Conservation (phyloP, 352 stramenopile genomes). For the Phytophthora melonis region DNA sequence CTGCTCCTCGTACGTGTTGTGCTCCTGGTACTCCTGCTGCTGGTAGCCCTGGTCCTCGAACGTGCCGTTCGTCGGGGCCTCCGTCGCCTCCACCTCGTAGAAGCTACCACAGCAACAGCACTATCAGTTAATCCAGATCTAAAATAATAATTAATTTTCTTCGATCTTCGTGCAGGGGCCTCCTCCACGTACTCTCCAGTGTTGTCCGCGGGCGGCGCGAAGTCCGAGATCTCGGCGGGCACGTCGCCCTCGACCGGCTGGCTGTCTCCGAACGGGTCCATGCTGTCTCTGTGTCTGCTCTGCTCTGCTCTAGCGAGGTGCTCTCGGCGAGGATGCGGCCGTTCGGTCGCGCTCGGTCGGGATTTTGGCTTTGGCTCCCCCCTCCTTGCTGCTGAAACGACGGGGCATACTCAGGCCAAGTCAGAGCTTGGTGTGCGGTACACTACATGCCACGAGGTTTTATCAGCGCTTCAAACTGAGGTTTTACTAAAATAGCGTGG, state of each 20-base stretch:
- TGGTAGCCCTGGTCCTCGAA: slow-evolving; percentile 22
- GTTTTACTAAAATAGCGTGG: slow-evolving; percentile 18
- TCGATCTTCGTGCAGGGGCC: background rate
- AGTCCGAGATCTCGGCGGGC: slow-evolving; percentile 60
- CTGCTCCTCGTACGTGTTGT: slow-evolving; percentile 22
- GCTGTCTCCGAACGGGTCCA: slow-evolving; percentile 75
- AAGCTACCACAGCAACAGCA: slow-evolving; percentile 42
- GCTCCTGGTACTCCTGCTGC: slow-evolving; percentile 21
- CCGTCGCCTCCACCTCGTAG: slow-evolving; percentile 67
- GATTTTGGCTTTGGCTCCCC: slow-evolving; percentile 37
- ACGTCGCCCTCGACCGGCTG: slow-evolving; percentile 37
- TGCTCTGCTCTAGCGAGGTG: slow-evolving; percentile 7
- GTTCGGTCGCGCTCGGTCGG: slow-evolving; percentile 21
- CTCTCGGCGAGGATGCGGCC: slow-evolving; percentile 13
- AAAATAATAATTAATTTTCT: background rate
- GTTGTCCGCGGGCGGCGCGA: slow-evolving; percentile 62
- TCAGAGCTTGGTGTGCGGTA: slow-evolving; percentile 14
- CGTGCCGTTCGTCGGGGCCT: slow-evolving; percentile 23
- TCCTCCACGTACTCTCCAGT: slow-evolving; percentile 57
- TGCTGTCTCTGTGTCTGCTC: slow-evolving; percentile 29
- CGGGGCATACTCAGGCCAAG: slow-evolving; percentile 24
- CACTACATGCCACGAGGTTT: slow-evolving; percentile 18
- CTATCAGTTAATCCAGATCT: background rate
- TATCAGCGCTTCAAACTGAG: slow-evolving; percentile 37
- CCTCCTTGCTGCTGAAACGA: slow-evolving; percentile 24